Percentiles rank a stretch among this genome's conserved stretches.
phyloP scores from a whole-genome alignment of 768 basidiomycete species.

The Rossbeevera mucosa region DNA sequence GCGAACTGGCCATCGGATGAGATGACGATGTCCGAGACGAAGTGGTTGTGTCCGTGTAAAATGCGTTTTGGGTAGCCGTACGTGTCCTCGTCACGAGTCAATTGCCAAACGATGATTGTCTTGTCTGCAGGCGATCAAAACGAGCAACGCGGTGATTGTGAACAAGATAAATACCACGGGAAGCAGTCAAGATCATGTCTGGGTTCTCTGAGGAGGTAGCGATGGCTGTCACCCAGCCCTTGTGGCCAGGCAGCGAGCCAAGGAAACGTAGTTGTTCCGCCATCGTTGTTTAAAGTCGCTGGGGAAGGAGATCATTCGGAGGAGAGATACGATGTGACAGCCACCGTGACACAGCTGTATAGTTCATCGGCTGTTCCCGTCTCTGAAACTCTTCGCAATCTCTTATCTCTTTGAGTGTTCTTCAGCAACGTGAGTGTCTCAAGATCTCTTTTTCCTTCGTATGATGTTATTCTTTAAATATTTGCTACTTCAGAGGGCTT shows the following conservation, averaged over 20 bases:
- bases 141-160: constrained; percentile 6
- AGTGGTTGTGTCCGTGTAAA: constrained; percentile 98
- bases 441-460: not conserved
- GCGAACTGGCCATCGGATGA: constrained; percentile 99
- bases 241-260: constrained; percentile 89
- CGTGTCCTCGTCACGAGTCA: constrained; percentile 86
- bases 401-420: not conserved
- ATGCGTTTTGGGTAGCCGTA: constrained; percentile 98
- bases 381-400: not conserved
- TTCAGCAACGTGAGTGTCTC: constrained; percentile 15
- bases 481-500: constrained; percentile 66
- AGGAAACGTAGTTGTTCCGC: constrained; percentile 85
- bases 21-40: constrained; percentile 97
- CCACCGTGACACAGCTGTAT: constrained; percentile 63
- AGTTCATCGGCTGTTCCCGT: constrained; percentile 42
- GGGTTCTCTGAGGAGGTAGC: constrained; percentile 98
- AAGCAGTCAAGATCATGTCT: constrained; percentile 97
- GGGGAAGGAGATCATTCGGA: not conserved
- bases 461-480: constrained; percentile 49
- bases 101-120: constrained; percentile 99
- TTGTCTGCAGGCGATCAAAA: constrained; percentile 78
- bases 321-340: constrained; percentile 37
- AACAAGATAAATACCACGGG: constrained; percentile 65
- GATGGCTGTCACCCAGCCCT: constrained; percentile 98
- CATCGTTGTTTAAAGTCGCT: constrained; percentile 43